Conservation (phyloP, 768 basidiomycete species). For the Amylocystis lapponica region DNA sequence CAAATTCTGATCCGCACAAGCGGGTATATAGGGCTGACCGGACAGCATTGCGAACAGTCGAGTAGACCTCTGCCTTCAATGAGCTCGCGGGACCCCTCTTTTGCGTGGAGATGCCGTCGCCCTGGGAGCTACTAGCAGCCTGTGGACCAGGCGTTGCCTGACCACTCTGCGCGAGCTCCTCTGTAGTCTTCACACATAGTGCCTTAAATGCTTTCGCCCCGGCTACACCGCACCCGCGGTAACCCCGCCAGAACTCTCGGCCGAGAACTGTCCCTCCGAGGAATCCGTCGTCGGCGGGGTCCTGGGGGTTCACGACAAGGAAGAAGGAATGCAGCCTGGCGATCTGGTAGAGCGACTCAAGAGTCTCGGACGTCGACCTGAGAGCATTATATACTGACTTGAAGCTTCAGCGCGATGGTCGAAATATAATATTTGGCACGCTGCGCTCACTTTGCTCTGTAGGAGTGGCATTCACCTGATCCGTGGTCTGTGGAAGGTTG, state of each 20-base stretch:
- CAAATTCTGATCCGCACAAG: not conserved
- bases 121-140: no score
- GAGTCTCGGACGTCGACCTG: conserved; percentile 41
- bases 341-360: conserved; percentile 47
- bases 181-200: conserved; percentile 30
- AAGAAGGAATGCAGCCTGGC: conserved; percentile 57
- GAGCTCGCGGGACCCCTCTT: conserved; percentile 19
- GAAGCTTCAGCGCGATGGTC: no score
- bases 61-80: conserved; percentile 55
- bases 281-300: conserved; percentile 46
- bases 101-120: conserved; percentile 1
- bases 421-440: no score
- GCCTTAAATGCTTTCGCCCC: conserved; percentile 54
- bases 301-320: conserved; percentile 50
- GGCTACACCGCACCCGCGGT: conserved; percentile 51
- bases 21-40: conserved; percentile 36
- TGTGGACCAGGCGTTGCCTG: not conserved
- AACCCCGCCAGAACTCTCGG: conserved; percentile 60
- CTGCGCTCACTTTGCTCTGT: conserved; percentile 7
- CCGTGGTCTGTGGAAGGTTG: not conserved
- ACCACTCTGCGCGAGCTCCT: not conserved
- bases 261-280: conserved; percentile 57
- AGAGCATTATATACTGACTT: conserved; percentile 41
- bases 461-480: no score
- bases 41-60: conserved; percentile 45